A percentile compares a stretch with the other conserved stretches of the same genome.
These are phyloP conservation scores for Fusarium marasasianum DNA, from an alignment of 2,329 filamentous ascomycete species.

Conservation along the genomic window DNA sequence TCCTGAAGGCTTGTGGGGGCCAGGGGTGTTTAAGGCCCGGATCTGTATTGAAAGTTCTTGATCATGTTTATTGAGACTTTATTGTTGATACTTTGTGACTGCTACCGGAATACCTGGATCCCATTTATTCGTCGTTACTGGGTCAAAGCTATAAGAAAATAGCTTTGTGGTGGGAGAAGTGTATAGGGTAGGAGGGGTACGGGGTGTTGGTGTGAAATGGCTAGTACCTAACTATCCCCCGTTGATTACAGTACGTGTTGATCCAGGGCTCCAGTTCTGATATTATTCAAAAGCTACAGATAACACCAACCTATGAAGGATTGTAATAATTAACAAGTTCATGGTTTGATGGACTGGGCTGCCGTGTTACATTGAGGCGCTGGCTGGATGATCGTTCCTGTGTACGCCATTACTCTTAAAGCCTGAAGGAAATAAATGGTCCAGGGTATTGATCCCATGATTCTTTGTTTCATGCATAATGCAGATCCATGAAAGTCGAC, in stretches of 20 bases:
- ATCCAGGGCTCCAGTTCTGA: background rate
- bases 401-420: background rate
- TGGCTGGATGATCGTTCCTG: background rate
- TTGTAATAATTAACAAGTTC: background rate
- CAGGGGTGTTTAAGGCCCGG: background rate
- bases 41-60: too few species aligned
- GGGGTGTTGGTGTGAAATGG: too few species aligned
- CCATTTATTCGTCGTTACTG: too few species aligned
- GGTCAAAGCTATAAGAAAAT: background rate
- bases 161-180: background rate
- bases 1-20: background rate
- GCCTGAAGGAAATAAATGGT: background rate
- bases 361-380: background rate
- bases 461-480: constrained; percentile 1
- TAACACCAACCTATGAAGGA: background rate
- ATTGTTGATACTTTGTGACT: too few species aligned
- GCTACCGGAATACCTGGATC: too few species aligned
- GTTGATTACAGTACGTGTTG: background rate
- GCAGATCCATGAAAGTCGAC: constrained; percentile 16
- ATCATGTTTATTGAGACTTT: too few species aligned
- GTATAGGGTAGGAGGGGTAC: too few species aligned
- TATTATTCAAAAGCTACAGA: background rate
- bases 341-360: background rate
- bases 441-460: background rate
- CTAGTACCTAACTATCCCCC: background rate